A percentile compares a stretch with the other conserved stretches of the same genome.
Conservation (phyloP, 164 flowering plant genomes). For the Hamamelis virginiana region DNA sequence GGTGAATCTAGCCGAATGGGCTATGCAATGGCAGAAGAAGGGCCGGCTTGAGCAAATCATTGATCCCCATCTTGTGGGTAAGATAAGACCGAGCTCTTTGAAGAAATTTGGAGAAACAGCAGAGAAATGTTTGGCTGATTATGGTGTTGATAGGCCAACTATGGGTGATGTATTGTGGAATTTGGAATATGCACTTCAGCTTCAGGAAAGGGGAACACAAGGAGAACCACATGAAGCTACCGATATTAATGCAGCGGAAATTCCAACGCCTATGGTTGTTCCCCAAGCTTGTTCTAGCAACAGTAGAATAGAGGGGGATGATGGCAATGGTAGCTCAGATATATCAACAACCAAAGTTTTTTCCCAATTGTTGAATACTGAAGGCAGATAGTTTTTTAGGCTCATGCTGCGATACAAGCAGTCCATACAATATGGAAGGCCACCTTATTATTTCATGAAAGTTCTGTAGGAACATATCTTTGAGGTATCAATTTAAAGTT, state of each 20-base stretch:
- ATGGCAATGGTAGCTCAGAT: constrained; percentile 34
- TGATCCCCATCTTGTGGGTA: constrained; percentile 51
- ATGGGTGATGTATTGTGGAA: constrained; percentile 90
- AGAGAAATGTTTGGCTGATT: constrained; percentile 76
- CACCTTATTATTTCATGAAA: not conserved
- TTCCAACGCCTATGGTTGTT: constrained; percentile 19
- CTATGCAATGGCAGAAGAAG: constrained; percentile 52
- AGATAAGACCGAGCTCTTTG: constrained; percentile 49
- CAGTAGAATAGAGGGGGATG: constrained; percentile 14
- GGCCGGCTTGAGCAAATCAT: constrained; percentile 55
- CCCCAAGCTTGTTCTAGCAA: constrained; percentile 23
- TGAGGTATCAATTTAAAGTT: constrained; percentile 1
- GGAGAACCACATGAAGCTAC: constrained; percentile 27
- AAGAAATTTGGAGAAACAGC: constrained; percentile 66
- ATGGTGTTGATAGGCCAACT: constrained; percentile 71
- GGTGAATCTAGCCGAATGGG: constrained; percentile 81
- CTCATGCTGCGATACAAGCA: not conserved
- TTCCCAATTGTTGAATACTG: constrained; percentile 62
- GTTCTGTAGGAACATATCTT: not conserved
- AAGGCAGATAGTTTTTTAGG: constrained; percentile 51
- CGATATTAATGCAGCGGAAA: constrained; percentile 14
- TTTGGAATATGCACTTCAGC: constrained; percentile 63
- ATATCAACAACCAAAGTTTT: constrained; percentile 49
- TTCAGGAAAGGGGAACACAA: constrained; percentile 46
- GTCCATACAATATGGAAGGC: not conserved